These are phyloP conservation scores for Venturia carpophila DNA, from an alignment of 2,329 filamentous ascomycete genomes.

Conservation along the genomic window DNA sequence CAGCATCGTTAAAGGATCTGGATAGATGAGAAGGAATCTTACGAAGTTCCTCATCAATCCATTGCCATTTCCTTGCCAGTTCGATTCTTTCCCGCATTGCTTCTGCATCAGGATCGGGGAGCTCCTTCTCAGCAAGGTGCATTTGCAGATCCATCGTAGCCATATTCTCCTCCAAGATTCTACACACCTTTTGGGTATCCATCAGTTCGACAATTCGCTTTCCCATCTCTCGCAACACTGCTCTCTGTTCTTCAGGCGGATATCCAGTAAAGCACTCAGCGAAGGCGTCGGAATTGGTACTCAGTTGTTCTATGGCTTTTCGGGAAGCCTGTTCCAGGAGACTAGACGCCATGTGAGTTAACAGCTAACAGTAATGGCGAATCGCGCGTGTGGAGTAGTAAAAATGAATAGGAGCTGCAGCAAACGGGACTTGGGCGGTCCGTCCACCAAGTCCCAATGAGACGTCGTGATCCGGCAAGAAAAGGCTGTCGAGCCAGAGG, in stretches of 20 bases:
- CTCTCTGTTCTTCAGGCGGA: neutral
- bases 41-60: neutral
- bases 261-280: neutral
- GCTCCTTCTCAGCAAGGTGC: neutral
- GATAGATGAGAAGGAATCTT: too few species aligned
- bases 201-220: neutral
- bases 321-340: neutral
- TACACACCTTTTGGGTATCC: neutral
- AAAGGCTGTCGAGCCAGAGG: neutral
- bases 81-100: neutral
- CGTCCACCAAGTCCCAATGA: too few species aligned
- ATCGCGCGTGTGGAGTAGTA: neutral
- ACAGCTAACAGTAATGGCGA: too few species aligned
- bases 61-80: neutral
- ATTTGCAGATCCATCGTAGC: neutral
- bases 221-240: neutral
- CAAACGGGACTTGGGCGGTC: too few species aligned
- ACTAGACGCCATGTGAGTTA: neutral
- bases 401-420: too few species aligned
- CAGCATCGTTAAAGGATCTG: too few species aligned
- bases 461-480: too few species aligned
- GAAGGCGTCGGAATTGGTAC: neutral
- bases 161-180: neutral
- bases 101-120: neutral
- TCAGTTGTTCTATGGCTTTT: neutral